A percentile compares a stretch with the other conserved stretches of the same genome.
phyloP scores from a whole-genome alignment of 2,329 filamentous ascomycete genomes.

The Fusarium chaquense region DNA sequence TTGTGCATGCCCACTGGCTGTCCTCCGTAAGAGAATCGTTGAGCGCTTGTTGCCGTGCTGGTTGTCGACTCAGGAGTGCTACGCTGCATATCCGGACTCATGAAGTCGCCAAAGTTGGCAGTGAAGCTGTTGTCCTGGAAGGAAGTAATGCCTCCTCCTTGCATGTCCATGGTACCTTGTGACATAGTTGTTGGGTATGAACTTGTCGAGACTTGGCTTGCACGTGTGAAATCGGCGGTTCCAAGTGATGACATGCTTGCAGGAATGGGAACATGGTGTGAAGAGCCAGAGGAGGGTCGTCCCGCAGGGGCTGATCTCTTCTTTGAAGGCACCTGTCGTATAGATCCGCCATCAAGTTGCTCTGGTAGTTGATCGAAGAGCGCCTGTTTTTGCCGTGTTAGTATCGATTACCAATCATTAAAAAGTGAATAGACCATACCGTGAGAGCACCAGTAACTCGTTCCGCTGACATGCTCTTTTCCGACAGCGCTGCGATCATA shows the following conservation, averaged over 20 bases:
- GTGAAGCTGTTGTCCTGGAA: conserved; percentile 55
- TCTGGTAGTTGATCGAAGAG: conserved; percentile 88
- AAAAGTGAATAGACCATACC: conserved; percentile 62
- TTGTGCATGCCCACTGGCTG: conserved; percentile 54
- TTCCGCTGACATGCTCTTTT: conserved; percentile 89
- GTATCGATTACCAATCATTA: conserved; percentile 33
- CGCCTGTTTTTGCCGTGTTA: conserved; percentile 61
- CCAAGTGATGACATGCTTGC: conserved; percentile 52
- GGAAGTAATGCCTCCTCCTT: conserved; percentile 46
- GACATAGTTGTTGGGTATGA: conserved; percentile 46
- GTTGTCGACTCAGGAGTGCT: conserved; percentile 58
- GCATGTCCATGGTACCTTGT: conserved; percentile 53
- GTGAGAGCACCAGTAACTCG: conserved; percentile 82
- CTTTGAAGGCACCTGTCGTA: conserved; percentile 59
- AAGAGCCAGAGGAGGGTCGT: conserved; percentile 50
- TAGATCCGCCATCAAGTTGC: conserved; percentile 67
- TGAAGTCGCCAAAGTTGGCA: conserved; percentile 58
- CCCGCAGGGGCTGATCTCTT: conserved; percentile 66
- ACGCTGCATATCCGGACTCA: conserved; percentile 60
- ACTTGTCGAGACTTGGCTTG: conserved; percentile 47
- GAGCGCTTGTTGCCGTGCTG: conserved; percentile 57
- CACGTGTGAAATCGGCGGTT: conserved; percentile 52
- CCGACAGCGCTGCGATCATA: conserved; percentile 81
- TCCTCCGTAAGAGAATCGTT: conserved; percentile 51
- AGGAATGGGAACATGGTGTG: conserved; percentile 48